Base-by-base conservation (phyloP, 768 basidiomycete genomes). In the Hygrophoropsis aurantiaca region DNA sequence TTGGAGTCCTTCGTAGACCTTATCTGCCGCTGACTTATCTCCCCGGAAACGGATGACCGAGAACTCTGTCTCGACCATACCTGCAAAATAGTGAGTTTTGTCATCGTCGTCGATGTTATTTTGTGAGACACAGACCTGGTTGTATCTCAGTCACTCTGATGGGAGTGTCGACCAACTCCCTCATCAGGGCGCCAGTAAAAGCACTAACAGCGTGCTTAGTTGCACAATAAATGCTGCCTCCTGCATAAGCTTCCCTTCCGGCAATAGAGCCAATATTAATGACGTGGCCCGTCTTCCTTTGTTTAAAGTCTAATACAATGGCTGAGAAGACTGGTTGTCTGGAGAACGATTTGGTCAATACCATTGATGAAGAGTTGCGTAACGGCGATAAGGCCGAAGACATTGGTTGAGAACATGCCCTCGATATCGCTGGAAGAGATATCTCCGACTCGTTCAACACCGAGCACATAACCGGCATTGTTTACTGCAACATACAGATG, bases 251-350 rank as follows among this genome's bases (percentile, higher is more conserved):
- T 59, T 94, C 93, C 8, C 77, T 72, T 40, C 89, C 94, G 11
- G 97, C 94, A 48, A 99, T 80, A 10, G 93, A 95, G 7, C 97
- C 94, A 41, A 99, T 73, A 67, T 97, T 95, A 71, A 99, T 97
- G 56, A 99, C 74, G 71, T 94, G 93, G 0, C 92, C 90, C 4
- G 81, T 70, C 58, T 85, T 81, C 61, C 78, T 84, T 44, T 71
- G 75, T 63, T 87, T 91, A 74, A 93, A 91, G 49, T 87, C 89
- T 90, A 43, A 24, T 16, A 20, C 36, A 10, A 45, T 67, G 47
- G 56, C 40, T 20, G 44, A 21, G 36, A 33, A 6, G 8, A 49
- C 30, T 42, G 36, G 15, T 15, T 11, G 8, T 30, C 19, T 23
- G 4, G 18, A 26, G 33, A 10, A 41, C 9, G 11, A 16, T 13